Conservation (phyloP, 495 filamentous ascomycete species). For the Penicillium crystallinum region DNA sequence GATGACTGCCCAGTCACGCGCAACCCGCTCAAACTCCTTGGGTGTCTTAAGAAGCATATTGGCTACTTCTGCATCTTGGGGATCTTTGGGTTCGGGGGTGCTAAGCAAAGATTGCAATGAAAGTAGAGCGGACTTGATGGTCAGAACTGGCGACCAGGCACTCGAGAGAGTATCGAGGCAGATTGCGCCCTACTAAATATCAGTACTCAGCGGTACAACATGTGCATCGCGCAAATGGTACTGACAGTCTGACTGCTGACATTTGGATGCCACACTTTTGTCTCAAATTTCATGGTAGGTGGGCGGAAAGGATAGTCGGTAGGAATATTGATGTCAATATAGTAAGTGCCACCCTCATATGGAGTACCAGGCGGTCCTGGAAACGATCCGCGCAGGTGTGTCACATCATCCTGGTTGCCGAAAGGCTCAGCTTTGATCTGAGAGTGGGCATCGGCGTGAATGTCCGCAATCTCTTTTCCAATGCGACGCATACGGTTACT, state of each 20-base stretch:
- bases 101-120: slow-evolving; percentile 90
- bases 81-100: slow-evolving; percentile 92
- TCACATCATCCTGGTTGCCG: slow-evolving; percentile 64
- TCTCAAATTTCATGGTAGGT: slow-evolving; percentile 87
- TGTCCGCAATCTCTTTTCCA: slow-evolving; percentile 86
- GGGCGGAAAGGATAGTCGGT: slow-evolving; percentile 90
- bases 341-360: slow-evolving; percentile 83
- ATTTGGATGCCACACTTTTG: slow-evolving; percentile 98
- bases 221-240: slow-evolving; percentile 4
- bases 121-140: slow-evolving; percentile 90
- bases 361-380: slow-evolving; percentile 87
- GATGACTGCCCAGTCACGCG: slow-evolving; percentile 82
- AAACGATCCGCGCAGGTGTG: slow-evolving; percentile 79
- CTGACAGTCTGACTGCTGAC: slow-evolving; percentile 90
- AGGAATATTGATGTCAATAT: slow-evolving; percentile 82
- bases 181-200: slow-evolving; percentile 73
- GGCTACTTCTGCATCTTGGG: slow-evolving; percentile 94
- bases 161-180: slow-evolving; percentile 89
- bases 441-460: slow-evolving; percentile 68
- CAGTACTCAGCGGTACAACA: neutral
- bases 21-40: slow-evolving; percentile 72
- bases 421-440: slow-evolving; percentile 65
- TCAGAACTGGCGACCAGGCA: slow-evolving; percentile 92
- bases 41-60: slow-evolving; percentile 79
- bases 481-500: slow-evolving; percentile 77